phyloP scores from a whole-genome alignment of 2,329 filamentous ascomycete genomes.

The Neophaeococcomyces mojaviensis region DNA sequence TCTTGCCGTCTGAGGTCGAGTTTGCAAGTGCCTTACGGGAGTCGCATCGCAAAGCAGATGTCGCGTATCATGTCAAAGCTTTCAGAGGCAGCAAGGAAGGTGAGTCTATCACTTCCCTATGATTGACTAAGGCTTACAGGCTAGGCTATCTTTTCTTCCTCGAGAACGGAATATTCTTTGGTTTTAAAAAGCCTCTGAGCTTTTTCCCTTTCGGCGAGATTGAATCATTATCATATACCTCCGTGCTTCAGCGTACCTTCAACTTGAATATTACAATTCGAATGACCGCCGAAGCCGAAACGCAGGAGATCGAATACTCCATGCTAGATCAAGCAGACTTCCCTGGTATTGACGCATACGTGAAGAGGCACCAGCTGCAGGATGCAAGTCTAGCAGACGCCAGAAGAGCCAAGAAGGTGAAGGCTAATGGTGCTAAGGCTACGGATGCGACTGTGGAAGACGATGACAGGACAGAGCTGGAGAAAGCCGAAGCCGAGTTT shows the following conservation, averaged over 20 bases:
- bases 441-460: constrained; percentile 22
- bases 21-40: constrained; percentile 55
- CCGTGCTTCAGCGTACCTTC: constrained; percentile 58
- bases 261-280: constrained; percentile 51
- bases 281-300: constrained; percentile 10
- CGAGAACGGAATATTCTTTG: constrained; percentile 53
- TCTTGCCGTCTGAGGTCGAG: constrained; percentile 48
- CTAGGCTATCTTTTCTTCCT: constrained; percentile 58
- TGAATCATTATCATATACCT: constrained; percentile 56
- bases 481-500: constrained; percentile 51
- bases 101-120: constrained; percentile 25
- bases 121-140: neutral
- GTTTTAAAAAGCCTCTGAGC: constrained; percentile 58
- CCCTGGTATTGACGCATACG: constrained; percentile 54
- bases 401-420: constrained; percentile 51
- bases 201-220: constrained; percentile 56
- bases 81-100: constrained; percentile 60
- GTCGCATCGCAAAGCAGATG: constrained; percentile 55
- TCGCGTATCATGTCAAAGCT: constrained; percentile 57
- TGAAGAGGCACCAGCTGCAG: constrained; percentile 54
- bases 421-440: constrained; percentile 29
- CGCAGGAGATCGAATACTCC: constrained; percentile 55
- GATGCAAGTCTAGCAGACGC: constrained; percentile 57
- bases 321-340: constrained; percentile 61
- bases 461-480: constrained; percentile 51